Conservation (phyloP, 345 rosid species). For the Orychophragmus violaceus region DNA sequence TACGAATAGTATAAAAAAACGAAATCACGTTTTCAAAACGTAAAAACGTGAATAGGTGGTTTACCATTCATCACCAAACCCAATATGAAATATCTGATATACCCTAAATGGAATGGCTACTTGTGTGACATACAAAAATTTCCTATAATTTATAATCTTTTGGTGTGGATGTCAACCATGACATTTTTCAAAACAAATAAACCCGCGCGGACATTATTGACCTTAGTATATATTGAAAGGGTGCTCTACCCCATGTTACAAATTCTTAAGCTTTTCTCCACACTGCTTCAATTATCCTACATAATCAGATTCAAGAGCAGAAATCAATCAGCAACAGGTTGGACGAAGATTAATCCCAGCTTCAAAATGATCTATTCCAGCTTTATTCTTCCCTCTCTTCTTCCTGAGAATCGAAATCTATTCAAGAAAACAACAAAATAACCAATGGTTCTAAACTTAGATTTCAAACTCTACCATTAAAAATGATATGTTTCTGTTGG, state of each 20-base stretch:
- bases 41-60: no score
- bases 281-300: not conserved
- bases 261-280: not conserved
- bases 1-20: no score
- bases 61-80: no score
- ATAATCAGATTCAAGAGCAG: not conserved
- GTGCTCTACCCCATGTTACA: not conserved
- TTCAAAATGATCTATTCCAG: slow-evolving; percentile 61
- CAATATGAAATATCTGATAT: no score
- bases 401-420: slow-evolving; percentile 73
- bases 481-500: not conserved
- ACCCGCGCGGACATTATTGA: not conserved
- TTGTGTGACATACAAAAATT: not conserved
- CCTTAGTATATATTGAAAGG: not conserved
- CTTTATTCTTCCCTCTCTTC: slow-evolving; percentile 31
- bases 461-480: not conserved
- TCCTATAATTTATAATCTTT: not conserved
- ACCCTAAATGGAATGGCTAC: no score
- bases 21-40: no score
- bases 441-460: not conserved
- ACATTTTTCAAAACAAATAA: not conserved
- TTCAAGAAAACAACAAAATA: slow-evolving; percentile 9
- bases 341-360: slow-evolving; percentile 60
- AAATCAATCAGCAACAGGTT: slow-evolving; percentile 8
- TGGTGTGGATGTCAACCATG: not conserved